Evolutionary conservation across 139 green algal genomes (phyloP), one percentile per base, ranked within the genome.

Genomic region (Haematococcus lacustris): DNA sequence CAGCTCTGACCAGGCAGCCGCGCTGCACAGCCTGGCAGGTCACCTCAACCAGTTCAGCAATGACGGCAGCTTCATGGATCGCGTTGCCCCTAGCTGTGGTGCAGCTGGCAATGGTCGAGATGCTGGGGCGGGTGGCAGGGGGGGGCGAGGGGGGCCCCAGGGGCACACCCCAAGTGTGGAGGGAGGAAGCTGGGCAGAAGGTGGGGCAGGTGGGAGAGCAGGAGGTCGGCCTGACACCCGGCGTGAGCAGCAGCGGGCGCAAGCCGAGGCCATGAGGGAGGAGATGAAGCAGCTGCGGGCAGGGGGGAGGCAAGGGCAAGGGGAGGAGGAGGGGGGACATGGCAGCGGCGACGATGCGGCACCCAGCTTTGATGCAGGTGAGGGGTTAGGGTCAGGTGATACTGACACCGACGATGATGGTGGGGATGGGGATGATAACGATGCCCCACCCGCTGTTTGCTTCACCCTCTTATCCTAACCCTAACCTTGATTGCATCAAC

Each of bases 1-100:
- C n/a, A n/a, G n/a, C n/a, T n/a, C 70, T 9, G 64, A 73, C 26
- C 73, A 78, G 38, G 17, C 25, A 3, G 66, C 35, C 2, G 78
- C 78, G 21, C 68, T 85, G 39, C 62, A 72, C 39, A 65, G 64
- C n/a, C 28, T 87, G 26, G 89, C 89, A 0, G 66, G 71, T 0
- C 71, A 75, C 41, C 73, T 96, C 25, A 95, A 97, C 77, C 50
- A 51, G 3, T 94, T 92, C 28, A 7, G 38, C 1, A 76, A 74
- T 38, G 91, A 95, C 70, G 90, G 91, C 38, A 87, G 74, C 37
- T 95, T 95, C 78, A 73, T 94, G 77, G 75, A 89, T 3, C 68
- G 70, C 1, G 85, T 90, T 40, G n/a, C 0, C 28, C 28, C 1
- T 21, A 6, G 47, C 26, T 26, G 61, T 35, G 57, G 40, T 30